Evolutionary conservation across 768 basidiomycete genomes (phyloP).

Genomic region (Boletus tomentosulus): DNA sequence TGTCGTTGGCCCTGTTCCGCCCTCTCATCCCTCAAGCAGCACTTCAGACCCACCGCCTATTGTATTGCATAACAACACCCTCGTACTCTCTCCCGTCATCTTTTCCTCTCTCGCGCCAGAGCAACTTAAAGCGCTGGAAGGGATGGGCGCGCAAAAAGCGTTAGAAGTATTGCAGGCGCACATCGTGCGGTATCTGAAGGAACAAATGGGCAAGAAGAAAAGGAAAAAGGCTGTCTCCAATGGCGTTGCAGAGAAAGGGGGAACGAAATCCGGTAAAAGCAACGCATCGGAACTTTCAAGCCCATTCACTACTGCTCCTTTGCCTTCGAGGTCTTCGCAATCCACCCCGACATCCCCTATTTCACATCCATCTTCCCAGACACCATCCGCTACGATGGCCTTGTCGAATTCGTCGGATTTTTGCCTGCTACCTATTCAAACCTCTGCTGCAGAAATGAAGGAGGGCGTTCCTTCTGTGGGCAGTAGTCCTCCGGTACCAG

Average conservation of each 20-base stretch:
- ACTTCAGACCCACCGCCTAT: constrained; percentile 57
- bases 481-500: constrained; percentile 28
- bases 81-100: constrained; percentile 81
- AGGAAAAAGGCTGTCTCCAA: constrained; percentile 36
- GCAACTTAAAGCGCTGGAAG: constrained; percentile 71
- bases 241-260: constrained; percentile 36
- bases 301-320: constrained; percentile 47
- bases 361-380: constrained; percentile 2
- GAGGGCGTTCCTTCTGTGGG: constrained; percentile 20
- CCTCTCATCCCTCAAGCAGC: constrained; percentile 47
- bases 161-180: constrained; percentile 78
- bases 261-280: constrained; percentile 38
- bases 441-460: constrained; percentile 4
- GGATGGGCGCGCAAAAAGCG: constrained; percentile 78
- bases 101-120: constrained; percentile 74
- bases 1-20: constrained; percentile 66
- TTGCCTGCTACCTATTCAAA: not conserved
- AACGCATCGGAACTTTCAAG: constrained; percentile 23
- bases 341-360: not conserved
- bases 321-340: constrained; percentile 25
- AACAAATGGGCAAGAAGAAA: constrained; percentile 45
- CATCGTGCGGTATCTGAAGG: constrained; percentile 82
- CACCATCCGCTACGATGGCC: not conserved
- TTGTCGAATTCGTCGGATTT: constrained; percentile 10
- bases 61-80: constrained; percentile 77